Base-by-base conservation (phyloP, 768 basidiomycete genomes). In the Chlorophyllum brunneum region DNA sequence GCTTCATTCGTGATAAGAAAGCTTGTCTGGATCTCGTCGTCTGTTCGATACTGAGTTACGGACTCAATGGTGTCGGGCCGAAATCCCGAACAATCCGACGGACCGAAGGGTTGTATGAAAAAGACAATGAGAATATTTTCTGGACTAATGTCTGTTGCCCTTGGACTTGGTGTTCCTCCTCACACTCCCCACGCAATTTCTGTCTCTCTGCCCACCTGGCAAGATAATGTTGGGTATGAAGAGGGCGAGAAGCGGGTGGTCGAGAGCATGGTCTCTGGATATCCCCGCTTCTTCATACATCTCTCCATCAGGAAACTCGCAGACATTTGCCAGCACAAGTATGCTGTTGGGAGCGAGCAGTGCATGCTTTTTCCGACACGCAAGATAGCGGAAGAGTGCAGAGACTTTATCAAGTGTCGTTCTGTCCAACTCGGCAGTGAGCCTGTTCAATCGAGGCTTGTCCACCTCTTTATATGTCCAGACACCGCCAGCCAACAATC, bases 201-300 rank as follows among this genome's bases (percentile, higher is more conserved):
- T 2, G 92, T 95, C n/a, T 94, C 92, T 6, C 77, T 98, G 1
- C 95, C 95, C 0, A 94, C 82, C 26, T 98, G 95, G 95, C 71
- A 72, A 27, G 95, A 98, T 67, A 91, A 87, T 60, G 82, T 98
- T 16, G 94, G 76, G 10, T 98, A 98, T 60, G 95, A 98, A 67
- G 87, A 92, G 60, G 92, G 92, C 15, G 85, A 88, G 7, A 81
- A 86, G 59, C 76, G 93, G 31, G 83, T 98, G 4, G 63, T 88
- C 1, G 79, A 88, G 51, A 72, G 69, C 5, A 92, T 95, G 94
- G 80, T 88, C 36, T 80, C 84, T 3, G 95, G 95, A 4, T 99
- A 98, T 63, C 95, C 95, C 0, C 74, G 95, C 47, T 98, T 98
- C 70, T 97, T 95, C 68, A 88, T 98, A 48, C 90, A 97, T 66